Evolutionary conservation across 345 rosid species (phyloP).

Genomic region (Syzygium aromaticum): DNA sequence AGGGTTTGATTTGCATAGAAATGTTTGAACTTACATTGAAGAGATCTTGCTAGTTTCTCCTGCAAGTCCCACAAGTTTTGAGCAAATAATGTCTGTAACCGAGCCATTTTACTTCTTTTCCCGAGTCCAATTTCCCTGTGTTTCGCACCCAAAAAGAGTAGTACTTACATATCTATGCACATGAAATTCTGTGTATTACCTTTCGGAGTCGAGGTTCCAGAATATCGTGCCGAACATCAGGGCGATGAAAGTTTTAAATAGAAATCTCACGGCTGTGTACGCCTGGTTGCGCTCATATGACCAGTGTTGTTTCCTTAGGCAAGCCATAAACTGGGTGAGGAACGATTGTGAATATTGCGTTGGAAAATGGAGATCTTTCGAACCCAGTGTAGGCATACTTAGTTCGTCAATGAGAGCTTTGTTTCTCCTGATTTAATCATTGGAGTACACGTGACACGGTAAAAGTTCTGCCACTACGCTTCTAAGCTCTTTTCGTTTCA

Average conservation of each 20-base stretch:
- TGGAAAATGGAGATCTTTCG: conserved; percentile 39
- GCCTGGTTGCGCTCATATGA: conserved; percentile 53
- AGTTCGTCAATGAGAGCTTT: conserved; percentile 24
- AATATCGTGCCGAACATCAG: conserved; percentile 59
- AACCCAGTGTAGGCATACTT: conserved; percentile 16
- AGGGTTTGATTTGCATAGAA: too few species aligned
- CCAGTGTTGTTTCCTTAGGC: conserved; percentile 64
- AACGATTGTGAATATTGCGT: conserved; percentile 36
- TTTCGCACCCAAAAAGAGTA: background rate
- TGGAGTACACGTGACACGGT: background rate
- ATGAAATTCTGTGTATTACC: conserved; percentile 9
- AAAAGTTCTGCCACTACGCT: background rate
- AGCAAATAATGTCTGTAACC: background rate
- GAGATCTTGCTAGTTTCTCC: conserved; percentile 33
- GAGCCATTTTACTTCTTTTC: background rate
- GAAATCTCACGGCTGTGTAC: conserved; percentile 39
- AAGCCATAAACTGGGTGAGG: conserved; percentile 40
- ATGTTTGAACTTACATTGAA: too few species aligned
- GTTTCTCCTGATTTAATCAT: conserved; percentile 37
- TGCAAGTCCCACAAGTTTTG: conserved; percentile 5
- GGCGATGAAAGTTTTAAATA: conserved; percentile 45
- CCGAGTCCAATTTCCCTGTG: background rate
- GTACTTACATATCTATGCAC: too few species aligned
- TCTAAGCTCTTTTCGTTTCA: background rate
- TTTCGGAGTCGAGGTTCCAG: conserved; percentile 48